A percentile compares a stretch with the other conserved stretches of the same genome.
phyloP scores from a whole-genome alignment of 495 filamentous ascomycete genomes.

The Rhypophila decipiens region DNA sequence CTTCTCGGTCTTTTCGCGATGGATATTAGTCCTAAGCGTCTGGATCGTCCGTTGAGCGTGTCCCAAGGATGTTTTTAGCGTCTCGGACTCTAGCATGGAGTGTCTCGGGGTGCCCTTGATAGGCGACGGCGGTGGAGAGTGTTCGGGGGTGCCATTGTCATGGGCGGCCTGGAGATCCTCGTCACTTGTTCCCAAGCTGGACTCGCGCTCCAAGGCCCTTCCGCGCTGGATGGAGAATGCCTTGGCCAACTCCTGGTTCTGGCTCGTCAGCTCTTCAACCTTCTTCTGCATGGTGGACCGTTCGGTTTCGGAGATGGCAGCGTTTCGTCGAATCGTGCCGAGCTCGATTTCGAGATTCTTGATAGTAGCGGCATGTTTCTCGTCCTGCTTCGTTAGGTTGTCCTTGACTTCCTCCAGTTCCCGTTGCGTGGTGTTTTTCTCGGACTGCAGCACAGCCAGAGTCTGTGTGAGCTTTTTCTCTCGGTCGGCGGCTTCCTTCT shows the following conservation, averaged over 20 bases:
- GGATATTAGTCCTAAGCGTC: constrained; percentile 85
- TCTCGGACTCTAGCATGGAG: constrained; percentile 85
- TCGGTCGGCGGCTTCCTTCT: constrained; percentile 66
- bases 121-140: constrained; percentile 84
- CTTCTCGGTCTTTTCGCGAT: constrained; percentile 97
- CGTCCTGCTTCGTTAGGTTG: constrained; percentile 64
- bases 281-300: constrained; percentile 66
- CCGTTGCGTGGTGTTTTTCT: constrained; percentile 69
- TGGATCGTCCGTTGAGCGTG: constrained; percentile 97
- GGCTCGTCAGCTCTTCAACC: constrained; percentile 75
- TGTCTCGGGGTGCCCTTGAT: constrained; percentile 87
- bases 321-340: constrained; percentile 65
- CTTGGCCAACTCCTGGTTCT: constrained; percentile 84
- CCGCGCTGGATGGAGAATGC: constrained; percentile 64
- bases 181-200: constrained; percentile 47
- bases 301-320: constrained; percentile 69
- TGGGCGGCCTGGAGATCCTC: constrained; percentile 59
- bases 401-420: constrained; percentile 86
- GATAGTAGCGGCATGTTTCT: constrained; percentile 66
- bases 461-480: constrained; percentile 72
- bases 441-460: constrained; percentile 59
- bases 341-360: constrained; percentile 88
- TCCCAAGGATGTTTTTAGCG: constrained; percentile 82
- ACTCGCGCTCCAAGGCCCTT: constrained; percentile 57
- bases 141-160: constrained; percentile 73